Evolutionary conservation across 2,329 filamentous ascomycete species (phyloP).

Genomic region (Diplodia seriata): DNA sequence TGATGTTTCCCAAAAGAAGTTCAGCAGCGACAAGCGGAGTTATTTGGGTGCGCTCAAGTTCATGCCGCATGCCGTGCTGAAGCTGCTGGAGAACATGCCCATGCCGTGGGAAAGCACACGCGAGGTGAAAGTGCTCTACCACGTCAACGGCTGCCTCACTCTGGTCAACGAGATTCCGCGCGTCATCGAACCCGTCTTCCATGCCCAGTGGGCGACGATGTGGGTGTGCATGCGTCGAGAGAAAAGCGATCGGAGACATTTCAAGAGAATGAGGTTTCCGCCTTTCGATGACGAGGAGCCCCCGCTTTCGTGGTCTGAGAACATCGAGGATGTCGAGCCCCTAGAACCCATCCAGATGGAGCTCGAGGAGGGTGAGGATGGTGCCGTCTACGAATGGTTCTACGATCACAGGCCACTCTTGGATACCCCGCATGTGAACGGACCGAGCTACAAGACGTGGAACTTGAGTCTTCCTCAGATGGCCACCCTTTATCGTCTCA

Average conservation of each 20-base stretch:
- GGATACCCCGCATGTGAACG: constrained; percentile 93
- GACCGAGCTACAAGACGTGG: constrained; percentile 96
- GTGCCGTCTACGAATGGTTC: constrained; percentile 92
- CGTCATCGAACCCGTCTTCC: constrained; percentile 97
- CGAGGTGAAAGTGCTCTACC: constrained; percentile 97
- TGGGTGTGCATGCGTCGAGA: constrained; percentile 98
- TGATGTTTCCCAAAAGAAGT: constrained; percentile 99
- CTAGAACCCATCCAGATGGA: constrained; percentile 99
- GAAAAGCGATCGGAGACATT: constrained; percentile 92
- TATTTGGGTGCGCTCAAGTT: constrained; percentile 98
- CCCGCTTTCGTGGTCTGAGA: constrained; percentile 96
- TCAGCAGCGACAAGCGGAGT: constrained; percentile 97
- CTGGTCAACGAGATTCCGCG: constrained; percentile 95
- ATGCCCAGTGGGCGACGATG: constrained; percentile 99
- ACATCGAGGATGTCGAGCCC: constrained; percentile 97
- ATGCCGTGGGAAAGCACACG: constrained; percentile 99
- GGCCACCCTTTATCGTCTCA: constrained; percentile 92
- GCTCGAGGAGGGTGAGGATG: constrained; percentile 91
- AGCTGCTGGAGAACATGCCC: constrained; percentile 98
- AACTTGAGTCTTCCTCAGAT: constrained; percentile 93
- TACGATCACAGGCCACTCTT: constrained; percentile 92
- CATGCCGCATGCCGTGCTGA: constrained; percentile 98
- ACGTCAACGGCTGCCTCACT: constrained; percentile 96
- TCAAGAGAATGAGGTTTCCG: constrained; percentile 98
- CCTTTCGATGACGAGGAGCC: constrained; percentile 99